Evolutionary conservation across 306 rosid species (phyloP).

Genomic region (Pachyrhizus erosus): DNA sequence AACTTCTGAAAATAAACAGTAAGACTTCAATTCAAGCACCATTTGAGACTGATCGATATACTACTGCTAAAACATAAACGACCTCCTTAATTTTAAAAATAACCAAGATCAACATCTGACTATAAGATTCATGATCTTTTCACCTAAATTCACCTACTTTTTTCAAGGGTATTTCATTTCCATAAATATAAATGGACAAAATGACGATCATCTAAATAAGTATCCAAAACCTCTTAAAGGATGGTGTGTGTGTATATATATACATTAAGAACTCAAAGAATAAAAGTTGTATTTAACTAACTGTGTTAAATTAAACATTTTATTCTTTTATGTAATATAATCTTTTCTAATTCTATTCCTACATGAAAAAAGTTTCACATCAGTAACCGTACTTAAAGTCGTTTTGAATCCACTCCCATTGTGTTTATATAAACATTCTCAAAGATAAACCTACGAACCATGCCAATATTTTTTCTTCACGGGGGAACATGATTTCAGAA

Average conservation of each 20-base stretch:
- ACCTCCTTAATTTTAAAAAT: background rate
- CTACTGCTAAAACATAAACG: background rate
- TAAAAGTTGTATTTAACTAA: background rate
- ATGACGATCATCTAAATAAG: background rate
- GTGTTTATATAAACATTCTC: background rate
- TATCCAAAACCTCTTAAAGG: background rate
- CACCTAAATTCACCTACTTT: background rate
- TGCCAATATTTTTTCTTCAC: background rate
- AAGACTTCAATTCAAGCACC: background rate
- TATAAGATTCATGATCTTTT: background rate
- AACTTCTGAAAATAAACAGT: background rate
- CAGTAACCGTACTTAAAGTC: background rate
- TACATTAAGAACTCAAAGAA: too few species aligned
- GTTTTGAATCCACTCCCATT: background rate
- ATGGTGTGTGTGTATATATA: too few species aligned
- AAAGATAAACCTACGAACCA: background rate
- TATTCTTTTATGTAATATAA: background rate
- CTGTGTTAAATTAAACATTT: background rate
- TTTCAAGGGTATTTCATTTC: background rate
- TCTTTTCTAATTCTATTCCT: background rate
- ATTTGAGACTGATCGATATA: background rate
- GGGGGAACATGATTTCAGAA: too few species aligned
- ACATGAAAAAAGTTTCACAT: background rate
- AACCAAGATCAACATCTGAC: background rate
- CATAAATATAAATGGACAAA: background rate